Evolutionary conservation across 495 filamentous ascomycete species (phyloP), one percentile per base, ranked within the genome.

Genomic region (Annulohypoxylon moriforme): DNA sequence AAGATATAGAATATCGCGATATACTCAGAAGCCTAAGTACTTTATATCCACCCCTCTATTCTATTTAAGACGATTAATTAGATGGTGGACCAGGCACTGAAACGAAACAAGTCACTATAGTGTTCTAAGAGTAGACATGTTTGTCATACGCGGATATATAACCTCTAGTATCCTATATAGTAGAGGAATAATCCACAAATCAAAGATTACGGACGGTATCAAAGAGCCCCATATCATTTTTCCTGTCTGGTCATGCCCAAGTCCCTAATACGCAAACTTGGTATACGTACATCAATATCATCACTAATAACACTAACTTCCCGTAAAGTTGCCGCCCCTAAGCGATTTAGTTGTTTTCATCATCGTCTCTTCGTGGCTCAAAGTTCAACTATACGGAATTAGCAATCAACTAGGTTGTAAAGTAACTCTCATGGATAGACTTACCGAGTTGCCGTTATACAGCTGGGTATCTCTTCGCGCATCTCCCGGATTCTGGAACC

Each of bases 391-490:
- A 60, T 34, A 20, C 9, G 8, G 13, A 4, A 16, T 44, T 20
- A 44, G 40, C 20, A 5, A 3, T 29, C 27, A 29, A 44, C 1
- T 42, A 20, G 27, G 0, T 16, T 0, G 4, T 14, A 27, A 2
- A 22, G 33, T 13, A 14, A 14, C 8, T 40, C 2, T 18, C n/a
- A 38, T n/a, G 27, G 14, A 18, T 1, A 60, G 47, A 78, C 90
- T 65, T 83, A 94, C 92, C 77, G 93, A 91, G 74, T 97, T 97
- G 3, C 94, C 94, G 78, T 97, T 97, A 76, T 97, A 97, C 38
- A 94, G 88, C 72, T 94, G 88, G 22, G 85, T 83, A 64, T 90
- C 72, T 84, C 85, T 52, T 77, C 79, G 56, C 81, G 68, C 42
- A 36, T 76, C 72, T 0, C 68, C 56, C 2, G 58, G 60, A 20